Evolutionary conservation across 176 grass and related monocot species (phyloP).

Genomic region (Tillandsia leiboldiana): DNA sequence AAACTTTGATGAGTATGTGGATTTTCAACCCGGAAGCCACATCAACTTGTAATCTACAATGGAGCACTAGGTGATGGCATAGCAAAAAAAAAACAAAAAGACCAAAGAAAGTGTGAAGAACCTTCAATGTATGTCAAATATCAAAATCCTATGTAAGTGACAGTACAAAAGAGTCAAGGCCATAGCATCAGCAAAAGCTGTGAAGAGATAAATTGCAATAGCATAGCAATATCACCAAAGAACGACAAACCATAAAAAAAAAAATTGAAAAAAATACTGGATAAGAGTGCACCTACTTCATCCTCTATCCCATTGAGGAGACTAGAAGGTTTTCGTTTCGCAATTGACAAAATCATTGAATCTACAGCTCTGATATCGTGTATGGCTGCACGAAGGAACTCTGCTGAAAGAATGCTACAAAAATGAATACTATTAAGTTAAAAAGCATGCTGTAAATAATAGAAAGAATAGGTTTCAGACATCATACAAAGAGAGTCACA

Average conservation of each 20-base stretch:
- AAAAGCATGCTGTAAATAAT: conserved; percentile 29
- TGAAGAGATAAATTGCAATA: not conserved
- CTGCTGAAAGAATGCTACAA: conserved; percentile 99
- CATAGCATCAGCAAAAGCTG: not conserved
- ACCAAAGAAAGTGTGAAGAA: too few relatives aligned
- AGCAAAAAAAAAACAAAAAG: too few relatives aligned
- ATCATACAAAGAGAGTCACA: not conserved
- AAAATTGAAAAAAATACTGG: conserved; percentile 13
- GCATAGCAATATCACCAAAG: not conserved
- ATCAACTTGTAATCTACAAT: too few relatives aligned
- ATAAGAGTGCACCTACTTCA: conserved; percentile 46
- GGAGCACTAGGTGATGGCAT: too few relatives aligned
- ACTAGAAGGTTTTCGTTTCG: conserved; percentile 44
- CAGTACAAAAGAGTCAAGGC: not conserved
- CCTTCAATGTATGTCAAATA: too few relatives aligned
- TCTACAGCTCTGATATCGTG: conserved; percentile 73
- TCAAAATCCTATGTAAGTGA: not conserved
- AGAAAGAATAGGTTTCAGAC: not conserved
- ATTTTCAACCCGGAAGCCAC: too few relatives aligned
- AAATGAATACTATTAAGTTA: conserved; percentile 65
- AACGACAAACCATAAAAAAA: conserved; percentile 7
- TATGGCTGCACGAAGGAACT: conserved; percentile 89
- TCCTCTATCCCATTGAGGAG: conserved; percentile 57
- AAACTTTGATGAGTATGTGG: too few relatives aligned
- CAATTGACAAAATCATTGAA: conserved; percentile 58